Evolutionary conservation across 225 moss, liverwort and hornwort species (phyloP).

Genomic region (Marchantia polymorpha): DNA sequence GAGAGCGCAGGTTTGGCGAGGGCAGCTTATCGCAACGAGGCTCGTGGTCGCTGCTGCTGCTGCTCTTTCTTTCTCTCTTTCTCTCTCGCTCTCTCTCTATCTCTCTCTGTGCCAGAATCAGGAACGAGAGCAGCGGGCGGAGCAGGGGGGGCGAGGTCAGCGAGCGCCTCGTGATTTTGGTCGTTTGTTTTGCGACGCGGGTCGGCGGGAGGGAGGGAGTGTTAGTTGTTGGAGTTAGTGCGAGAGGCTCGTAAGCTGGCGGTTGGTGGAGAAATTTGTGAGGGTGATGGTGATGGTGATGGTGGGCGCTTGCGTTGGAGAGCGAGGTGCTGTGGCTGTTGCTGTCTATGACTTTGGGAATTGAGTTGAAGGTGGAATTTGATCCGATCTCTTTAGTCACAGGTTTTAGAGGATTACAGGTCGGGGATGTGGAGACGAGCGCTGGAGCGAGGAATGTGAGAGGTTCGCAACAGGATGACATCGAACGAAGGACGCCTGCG

Average conservation of each 20-base stretch:
- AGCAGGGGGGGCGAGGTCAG: too few species aligned
- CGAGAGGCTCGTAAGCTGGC: too few species aligned
- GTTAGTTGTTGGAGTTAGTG: not conserved
- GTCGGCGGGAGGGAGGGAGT: not conserved
- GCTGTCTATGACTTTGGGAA: not conserved
- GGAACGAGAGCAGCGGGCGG: too few species aligned
- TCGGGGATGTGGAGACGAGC: not conserved
- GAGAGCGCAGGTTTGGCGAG: not conserved
- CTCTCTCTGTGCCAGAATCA: too few species aligned
- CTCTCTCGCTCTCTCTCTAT: too few species aligned
- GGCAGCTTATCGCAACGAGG: too few species aligned
- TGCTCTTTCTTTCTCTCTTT: too few species aligned
- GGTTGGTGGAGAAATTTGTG: too few species aligned
- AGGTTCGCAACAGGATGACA: conserved; percentile 27
- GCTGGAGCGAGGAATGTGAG: conserved; percentile 1
- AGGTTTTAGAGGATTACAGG: not conserved
- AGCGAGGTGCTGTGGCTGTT: not conserved
- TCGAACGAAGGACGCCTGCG: conserved; percentile 31
- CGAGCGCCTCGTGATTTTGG: too few species aligned
- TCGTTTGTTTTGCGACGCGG: too few species aligned
- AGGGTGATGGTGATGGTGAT: too few species aligned
- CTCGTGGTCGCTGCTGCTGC: too few species aligned
- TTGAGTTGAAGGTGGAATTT: not conserved
- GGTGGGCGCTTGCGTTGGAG: not conserved
- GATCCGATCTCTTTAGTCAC: not conserved